Evolutionary conservation across 768 basidiomycete genomes (phyloP).

Genomic region (Suillus ampliporus): DNA sequence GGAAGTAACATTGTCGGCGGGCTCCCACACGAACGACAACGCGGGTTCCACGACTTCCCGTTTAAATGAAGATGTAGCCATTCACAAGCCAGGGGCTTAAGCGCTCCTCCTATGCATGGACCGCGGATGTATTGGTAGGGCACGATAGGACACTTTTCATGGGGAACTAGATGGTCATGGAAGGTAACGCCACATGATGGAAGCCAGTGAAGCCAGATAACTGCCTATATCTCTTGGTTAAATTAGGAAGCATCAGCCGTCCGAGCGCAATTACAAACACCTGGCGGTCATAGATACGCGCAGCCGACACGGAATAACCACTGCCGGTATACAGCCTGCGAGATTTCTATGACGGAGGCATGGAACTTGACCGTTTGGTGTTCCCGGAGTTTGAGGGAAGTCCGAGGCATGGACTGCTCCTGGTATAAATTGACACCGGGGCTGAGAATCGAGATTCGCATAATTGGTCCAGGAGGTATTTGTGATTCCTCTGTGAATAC

Average conservation of each 20-base stretch:
- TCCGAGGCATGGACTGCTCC: background rate
- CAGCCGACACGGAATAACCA: background rate
- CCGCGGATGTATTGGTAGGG: background rate
- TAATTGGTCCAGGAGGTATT: too few species aligned
- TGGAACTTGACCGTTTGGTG: background rate
- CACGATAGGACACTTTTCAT: too few species aligned
- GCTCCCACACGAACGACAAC: background rate
- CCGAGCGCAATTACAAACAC: background rate
- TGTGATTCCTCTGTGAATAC: too few species aligned
- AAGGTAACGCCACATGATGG: background rate
- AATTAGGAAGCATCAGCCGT: background rate
- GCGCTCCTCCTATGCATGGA: background rate
- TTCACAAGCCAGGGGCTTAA: background rate
- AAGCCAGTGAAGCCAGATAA: background rate
- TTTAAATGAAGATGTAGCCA: background rate
- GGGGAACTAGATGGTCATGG: background rate
- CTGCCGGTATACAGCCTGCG: conserved; percentile 1
- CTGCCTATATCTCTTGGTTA: background rate
- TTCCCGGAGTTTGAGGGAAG: background rate
- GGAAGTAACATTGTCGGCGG: background rate
- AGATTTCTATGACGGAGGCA: background rate
- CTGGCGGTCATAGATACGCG: background rate
- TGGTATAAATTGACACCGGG: background rate
- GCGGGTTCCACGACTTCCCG: conserved; percentile 1
- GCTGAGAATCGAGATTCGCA: too few species aligned